phyloP scores from a whole-genome alignment of 2,329 filamentous ascomycete genomes.

The Alternaria sp. region DNA sequence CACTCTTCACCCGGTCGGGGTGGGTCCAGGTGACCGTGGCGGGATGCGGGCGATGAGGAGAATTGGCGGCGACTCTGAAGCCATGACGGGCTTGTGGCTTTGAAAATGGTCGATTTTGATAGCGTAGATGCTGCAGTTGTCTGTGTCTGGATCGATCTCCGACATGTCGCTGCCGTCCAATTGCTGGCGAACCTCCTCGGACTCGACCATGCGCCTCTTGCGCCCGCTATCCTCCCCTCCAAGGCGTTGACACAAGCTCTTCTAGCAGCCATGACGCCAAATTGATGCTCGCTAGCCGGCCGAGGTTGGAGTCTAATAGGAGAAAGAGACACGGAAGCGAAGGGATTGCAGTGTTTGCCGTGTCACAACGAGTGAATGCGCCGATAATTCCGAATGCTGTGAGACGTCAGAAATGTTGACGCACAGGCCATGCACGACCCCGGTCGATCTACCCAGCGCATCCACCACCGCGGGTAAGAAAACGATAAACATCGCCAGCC shows the following conservation, averaged over 20 bases:
- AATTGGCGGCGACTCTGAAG: constrained; percentile 59
- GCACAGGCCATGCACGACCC: constrained; percentile 11
- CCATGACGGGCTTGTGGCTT: constrained; percentile 6
- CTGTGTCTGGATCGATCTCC: neutral
- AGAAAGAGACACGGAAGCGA: constrained; percentile 5
- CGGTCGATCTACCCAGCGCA: constrained; percentile 11
- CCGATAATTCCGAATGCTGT: constrained; percentile 21
- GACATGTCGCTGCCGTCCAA: constrained; percentile 15
- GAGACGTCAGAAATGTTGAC: constrained; percentile 22
- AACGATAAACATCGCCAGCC: constrained; percentile 10
- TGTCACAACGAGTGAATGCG: constrained; percentile 5
- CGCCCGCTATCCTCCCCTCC: constrained; percentile 7
- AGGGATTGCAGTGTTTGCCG: constrained; percentile 1
- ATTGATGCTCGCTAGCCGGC: neutral
- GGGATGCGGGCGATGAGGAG: constrained; percentile 65
- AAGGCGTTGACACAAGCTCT: constrained; percentile 12
- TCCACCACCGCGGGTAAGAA: constrained; percentile 11
- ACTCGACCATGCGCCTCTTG: constrained; percentile 17
- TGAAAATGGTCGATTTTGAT: neutral
- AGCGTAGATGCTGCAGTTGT: neutral
- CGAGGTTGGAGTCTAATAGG: neutral
- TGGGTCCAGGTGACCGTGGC: constrained; percentile 80
- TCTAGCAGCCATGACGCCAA: constrained; percentile 19
- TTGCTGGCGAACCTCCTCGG: constrained; percentile 25
- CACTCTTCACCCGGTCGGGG: constrained; percentile 94